Percentiles rank a stretch among this genome's conserved stretches.
Conservation (phyloP, 2,329 filamentous ascomycete species). For the Aspergillus sojae region DNA sequence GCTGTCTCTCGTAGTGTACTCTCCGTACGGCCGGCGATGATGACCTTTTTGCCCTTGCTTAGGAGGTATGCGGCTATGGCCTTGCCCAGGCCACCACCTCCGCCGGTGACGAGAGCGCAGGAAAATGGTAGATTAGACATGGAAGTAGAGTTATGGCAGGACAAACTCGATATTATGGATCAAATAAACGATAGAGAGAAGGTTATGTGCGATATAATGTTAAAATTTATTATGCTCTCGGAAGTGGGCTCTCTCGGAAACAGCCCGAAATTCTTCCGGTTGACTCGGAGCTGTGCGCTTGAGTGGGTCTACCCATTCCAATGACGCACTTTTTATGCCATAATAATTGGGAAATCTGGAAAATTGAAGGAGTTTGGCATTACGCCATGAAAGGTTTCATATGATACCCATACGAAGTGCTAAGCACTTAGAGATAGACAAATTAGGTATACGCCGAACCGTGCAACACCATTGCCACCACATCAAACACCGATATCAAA, state of each 20-base stretch:
- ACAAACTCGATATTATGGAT: neutral
- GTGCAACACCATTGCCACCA: neutral
- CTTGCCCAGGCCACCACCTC: constrained; percentile 30
- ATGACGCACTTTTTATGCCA: neutral
- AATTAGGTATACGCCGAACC: neutral
- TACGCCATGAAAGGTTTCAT: neutral
- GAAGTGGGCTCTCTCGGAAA: neutral
- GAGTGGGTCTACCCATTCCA: neutral
- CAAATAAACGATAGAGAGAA: neutral
- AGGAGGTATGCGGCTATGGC: constrained; percentile 27
- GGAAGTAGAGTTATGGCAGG: neutral
- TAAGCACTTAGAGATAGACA: too few relatives aligned
- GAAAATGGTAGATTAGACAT: constrained; percentile 31
- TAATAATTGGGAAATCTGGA: neutral
- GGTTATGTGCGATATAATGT: neutral
- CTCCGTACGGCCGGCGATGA: constrained; percentile 47
- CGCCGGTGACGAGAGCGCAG: constrained; percentile 39
- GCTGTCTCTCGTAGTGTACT: constrained; percentile 52
- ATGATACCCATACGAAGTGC: neutral
- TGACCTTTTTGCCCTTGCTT: constrained; percentile 27
- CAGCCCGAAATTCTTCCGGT: neutral
- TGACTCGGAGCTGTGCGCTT: neutral
- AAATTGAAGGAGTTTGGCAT: neutral
- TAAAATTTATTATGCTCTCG: neutral
- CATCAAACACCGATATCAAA: constrained; percentile 9